Conservation (phyloP, 2,329 filamentous ascomycete genomes). For the Pseudogymnoascus sp. region DNA sequence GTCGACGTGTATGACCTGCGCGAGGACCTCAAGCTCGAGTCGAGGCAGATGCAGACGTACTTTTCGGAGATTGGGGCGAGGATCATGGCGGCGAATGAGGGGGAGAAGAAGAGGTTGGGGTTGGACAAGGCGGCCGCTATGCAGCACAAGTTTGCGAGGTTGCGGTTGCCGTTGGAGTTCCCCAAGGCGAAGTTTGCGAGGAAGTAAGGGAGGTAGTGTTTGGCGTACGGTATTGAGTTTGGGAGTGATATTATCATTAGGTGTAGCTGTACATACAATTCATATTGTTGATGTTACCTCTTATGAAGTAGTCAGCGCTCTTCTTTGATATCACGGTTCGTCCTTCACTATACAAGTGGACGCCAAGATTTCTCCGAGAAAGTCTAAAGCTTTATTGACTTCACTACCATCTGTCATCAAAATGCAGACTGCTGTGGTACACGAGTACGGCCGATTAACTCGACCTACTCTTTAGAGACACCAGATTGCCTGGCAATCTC, state of each 20-base stretch:
- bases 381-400: not conserved
- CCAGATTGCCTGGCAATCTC: not conserved
- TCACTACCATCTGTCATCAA: not conserved
- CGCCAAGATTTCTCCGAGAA: not conserved
- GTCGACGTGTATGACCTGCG: slow-evolving; percentile 62
- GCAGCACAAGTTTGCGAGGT: slow-evolving; percentile 57
- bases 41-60: slow-evolving; percentile 61
- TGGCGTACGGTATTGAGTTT: not conserved
- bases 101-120: slow-evolving; percentile 41
- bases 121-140: slow-evolving; percentile 52
- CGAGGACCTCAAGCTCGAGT: slow-evolving; percentile 64
- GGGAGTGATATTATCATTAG: not conserved
- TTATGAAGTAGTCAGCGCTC: not conserved
- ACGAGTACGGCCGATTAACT: not conserved
- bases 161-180: slow-evolving; percentile 74
- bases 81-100: slow-evolving; percentile 39
- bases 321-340: not conserved
- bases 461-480: not conserved
- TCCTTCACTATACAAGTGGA: not conserved
- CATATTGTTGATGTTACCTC: not conserved
- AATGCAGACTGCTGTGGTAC: not conserved
- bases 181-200: slow-evolving; percentile 46
- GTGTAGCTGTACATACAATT: slow-evolving; percentile 1
- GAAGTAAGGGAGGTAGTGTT: slow-evolving; percentile 11
- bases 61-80: slow-evolving; percentile 69